Evolutionary conservation across 768 basidiomycete species (phyloP), one percentile per base, ranked within the genome.

Genomic region (Thelephora aurantiotincta): DNA sequence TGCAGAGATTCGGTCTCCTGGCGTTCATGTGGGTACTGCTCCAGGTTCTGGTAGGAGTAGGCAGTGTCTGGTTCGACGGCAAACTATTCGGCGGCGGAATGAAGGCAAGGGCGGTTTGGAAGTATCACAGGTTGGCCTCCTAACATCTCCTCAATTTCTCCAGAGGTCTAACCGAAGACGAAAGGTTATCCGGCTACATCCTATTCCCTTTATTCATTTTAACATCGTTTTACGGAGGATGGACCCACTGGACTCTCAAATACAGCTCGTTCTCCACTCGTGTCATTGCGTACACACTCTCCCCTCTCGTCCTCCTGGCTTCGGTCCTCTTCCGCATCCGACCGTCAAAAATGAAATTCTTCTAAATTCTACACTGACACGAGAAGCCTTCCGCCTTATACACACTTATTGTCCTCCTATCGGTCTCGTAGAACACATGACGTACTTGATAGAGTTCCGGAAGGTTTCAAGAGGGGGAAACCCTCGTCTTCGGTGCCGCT

Each of bases 11-110:
- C 47, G 89, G 87, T 0, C 61, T 82, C n/a, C 58, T 77, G 34
- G 64, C 70, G n/a, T 59, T 82, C 41, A 51, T 60, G 9, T 85
- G 82, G 82, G 63, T 88, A 37, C 20, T 77, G 13, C 48, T 72
- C 30, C 86, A 90, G 55, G 63, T 74, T 6, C 48, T 68, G 7
- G 14, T 88, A 0, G 88, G 88, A 5, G 83, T 70, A 2, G 78
- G 74, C n/a, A 84, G 80, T 44, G 82, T 87, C 13, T 88, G 86
- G 86, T 78, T 71, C 51, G 70, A 65, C 6, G 87, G 87, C 11
- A 69, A 68, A 13, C 67, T 69, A 0, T 83, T 89, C 57, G 85
- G 87, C 4, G 84, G 86, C 1, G 78, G 74, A 12, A 60, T 67
- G 38, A 80, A 74, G 58, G 84, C 86, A 12, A 90, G 85, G 60